Conservation (phyloP, 331 rosid species). For the Ulmus americana region DNA sequence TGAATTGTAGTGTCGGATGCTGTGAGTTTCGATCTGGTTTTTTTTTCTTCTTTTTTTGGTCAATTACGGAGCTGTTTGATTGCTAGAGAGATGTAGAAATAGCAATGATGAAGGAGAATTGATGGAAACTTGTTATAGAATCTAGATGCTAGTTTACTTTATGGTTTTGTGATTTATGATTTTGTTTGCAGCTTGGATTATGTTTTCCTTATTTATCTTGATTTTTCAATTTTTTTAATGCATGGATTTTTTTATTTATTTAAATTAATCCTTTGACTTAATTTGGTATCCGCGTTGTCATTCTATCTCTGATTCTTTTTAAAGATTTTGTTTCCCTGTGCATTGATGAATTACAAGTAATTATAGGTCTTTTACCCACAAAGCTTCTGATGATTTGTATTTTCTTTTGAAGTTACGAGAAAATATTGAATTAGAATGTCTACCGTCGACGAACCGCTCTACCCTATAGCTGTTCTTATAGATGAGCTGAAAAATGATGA, state of each 20-base stretch:
- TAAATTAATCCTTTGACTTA: background rate
- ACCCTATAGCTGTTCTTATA: conserved; percentile 91
- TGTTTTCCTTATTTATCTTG: background rate
- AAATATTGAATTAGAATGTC: conserved; percentile 38
- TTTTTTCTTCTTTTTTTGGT: background rate
- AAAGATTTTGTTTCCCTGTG: background rate
- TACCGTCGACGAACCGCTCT: conserved; percentile 75
- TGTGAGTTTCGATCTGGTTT: conserved; percentile 14
- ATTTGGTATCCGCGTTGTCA: background rate
- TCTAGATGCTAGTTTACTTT: background rate
- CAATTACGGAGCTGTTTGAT: background rate
- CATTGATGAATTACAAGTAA: conserved; percentile 5
- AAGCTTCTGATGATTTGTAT: conserved; percentile 16
- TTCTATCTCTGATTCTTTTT: background rate
- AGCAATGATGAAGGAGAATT: background rate
- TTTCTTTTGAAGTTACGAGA: conserved; percentile 29
- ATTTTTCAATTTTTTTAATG: background rate
- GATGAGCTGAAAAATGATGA: conserved; percentile 95
- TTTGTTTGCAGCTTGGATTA: background rate
- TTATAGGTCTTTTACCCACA: conserved; percentile 1
- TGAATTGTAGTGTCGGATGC: conserved; percentile 25
- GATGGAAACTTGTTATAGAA: background rate
- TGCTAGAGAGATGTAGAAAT: conserved; percentile 3
- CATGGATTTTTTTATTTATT: background rate
- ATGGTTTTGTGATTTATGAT: background rate